Base-by-base conservation (phyloP, 73 alveolate genomes). In the Paramecium octaurelia region DNA sequence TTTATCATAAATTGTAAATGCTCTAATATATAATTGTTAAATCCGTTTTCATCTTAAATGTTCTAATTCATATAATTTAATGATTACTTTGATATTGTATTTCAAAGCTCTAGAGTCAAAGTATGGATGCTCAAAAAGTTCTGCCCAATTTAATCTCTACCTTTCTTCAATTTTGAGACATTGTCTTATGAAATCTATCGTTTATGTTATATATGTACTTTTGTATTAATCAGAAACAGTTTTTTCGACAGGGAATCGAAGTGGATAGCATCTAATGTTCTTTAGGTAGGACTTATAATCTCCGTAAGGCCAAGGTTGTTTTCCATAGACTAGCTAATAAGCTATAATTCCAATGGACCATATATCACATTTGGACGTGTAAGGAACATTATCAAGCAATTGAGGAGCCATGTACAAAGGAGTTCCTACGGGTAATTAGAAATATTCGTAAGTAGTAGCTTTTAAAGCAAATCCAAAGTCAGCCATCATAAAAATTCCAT, bases 381-480 rank as follows among this genome's bases (percentile, higher is more conserved):
- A 92, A n/a, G 93, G 93, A 8, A 94, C 64, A 59, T 71, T 92
- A 29, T 89, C 91, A 80, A 93, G 85, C 2, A 92, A 86, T 90
- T 96, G 97, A 1, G 99, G 99, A 21, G 98, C 97, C 85, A 95
- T 86, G 88, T 96, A 97, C 58, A 94, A 93, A 0, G 98, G 98
- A 4, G 99, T 96, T 10, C 99, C 99, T 8, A 97, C 96, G 43
- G 46, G 71, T 38, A 6, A 68, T 35, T 24, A 24, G 58, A 24
- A 77, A 40, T 0, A 93, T 95, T 40, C 83, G 58, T 58, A 92
- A 88, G 92, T 92, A 88, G 89, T 93, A 88, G 80, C 94, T 95
- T 93, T 96, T 48, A 70, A 70, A 97, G 91, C 91, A 43, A 89
- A 71, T 20, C 94, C 94, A 70, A 89, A 89, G 14, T 89, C 94